Base-by-base conservation (phyloP, 2,329 filamentous ascomycete genomes). In the Hymenoscyphus linearis region DNA sequence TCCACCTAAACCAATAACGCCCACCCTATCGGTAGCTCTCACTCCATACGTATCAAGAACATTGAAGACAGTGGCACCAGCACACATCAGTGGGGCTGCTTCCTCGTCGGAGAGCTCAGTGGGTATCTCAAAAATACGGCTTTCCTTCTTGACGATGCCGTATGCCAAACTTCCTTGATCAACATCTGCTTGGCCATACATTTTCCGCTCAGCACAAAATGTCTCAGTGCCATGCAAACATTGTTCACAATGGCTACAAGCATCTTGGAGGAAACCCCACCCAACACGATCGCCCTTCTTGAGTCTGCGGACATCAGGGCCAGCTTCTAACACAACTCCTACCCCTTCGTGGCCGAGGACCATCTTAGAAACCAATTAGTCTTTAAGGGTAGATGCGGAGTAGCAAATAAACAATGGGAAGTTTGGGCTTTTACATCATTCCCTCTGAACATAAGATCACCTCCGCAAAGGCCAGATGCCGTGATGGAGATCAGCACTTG, bases 81-180 rank as follows among this genome's bases (percentile, higher is more conserved):
- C 90, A 71, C 90, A 93, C 31, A 93, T 79, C 75, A 93, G 82
- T 0, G 89, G 89, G 2, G 88, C 82, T 0, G 78, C 80, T 0
- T 75, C 68, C 26, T 79, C 76, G 0, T 78, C 78, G 2, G 77
- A 71, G 14, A 84, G 74, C 0, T 68, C 71, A 10, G 82, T 79
- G 0, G 81, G 82, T 40, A 84, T 80, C 66, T 83, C 80, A 63
- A 77, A 77, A 7, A 75, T 70, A 56, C 74, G 76, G 1, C 67
- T 37, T 72, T 75, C 44, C 67, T 74, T 66, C 66, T 75, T 74
- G 55, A 78, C 72, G 13, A 73, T 72, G 47, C 70, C 69, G 53
- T 72, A 66, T 13, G 68, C 76, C 58, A 82, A 77, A 25, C 76
- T 76, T 44, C 78, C 79, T 65, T 81, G 78, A 60, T 81, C 78